Conservation (phyloP, 2,329 filamentous ascomycete genomes). For the Fusarium liriodendri region DNA sequence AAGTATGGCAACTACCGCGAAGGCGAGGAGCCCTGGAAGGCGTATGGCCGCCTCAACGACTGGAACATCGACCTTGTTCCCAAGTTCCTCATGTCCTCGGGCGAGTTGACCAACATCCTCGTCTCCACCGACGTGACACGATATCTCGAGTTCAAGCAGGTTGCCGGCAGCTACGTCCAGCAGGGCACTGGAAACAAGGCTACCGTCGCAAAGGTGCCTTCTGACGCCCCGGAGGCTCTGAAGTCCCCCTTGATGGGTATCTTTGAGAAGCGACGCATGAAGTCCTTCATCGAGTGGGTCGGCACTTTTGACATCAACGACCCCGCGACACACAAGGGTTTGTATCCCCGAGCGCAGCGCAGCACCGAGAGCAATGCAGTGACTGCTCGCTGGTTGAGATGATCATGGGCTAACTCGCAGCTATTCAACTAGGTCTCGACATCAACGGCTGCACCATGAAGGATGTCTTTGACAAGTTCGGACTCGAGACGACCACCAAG, state of each 20-base stretch:
- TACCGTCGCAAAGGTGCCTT: constrained; percentile 96
- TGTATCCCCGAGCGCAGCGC: constrained; percentile 39
- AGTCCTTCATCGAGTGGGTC: constrained; percentile 96
- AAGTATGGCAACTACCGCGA: constrained; percentile 86
- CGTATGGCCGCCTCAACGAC: constrained; percentile 95
- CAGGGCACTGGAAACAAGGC: constrained; percentile 85
- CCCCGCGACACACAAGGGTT: constrained; percentile 89
- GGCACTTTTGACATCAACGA: constrained; percentile 87
- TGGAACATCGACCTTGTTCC: constrained; percentile 99
- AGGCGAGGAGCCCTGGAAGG: constrained; percentile 95
- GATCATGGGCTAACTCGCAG: constrained; percentile 23
- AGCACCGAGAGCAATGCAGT: neutral
- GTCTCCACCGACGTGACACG: constrained; percentile 93
- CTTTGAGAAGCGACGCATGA: constrained; percentile 97
- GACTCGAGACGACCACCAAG: constrained; percentile 86
- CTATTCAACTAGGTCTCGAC: constrained; percentile 73
- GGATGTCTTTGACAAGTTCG: constrained; percentile 99
- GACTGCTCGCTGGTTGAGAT: neutral
- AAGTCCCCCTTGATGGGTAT: constrained; percentile 95
- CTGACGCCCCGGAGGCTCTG: constrained; percentile 89
- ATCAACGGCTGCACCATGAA: constrained; percentile 87
- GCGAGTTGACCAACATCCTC: constrained; percentile 98
- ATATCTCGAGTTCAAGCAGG: constrained; percentile 93
- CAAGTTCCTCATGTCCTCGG: constrained; percentile 98
- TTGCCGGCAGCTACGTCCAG: constrained; percentile 96